Conservation (phyloP, 2,329 filamentous ascomycete species). For the Hypoxylon sp. region DNA sequence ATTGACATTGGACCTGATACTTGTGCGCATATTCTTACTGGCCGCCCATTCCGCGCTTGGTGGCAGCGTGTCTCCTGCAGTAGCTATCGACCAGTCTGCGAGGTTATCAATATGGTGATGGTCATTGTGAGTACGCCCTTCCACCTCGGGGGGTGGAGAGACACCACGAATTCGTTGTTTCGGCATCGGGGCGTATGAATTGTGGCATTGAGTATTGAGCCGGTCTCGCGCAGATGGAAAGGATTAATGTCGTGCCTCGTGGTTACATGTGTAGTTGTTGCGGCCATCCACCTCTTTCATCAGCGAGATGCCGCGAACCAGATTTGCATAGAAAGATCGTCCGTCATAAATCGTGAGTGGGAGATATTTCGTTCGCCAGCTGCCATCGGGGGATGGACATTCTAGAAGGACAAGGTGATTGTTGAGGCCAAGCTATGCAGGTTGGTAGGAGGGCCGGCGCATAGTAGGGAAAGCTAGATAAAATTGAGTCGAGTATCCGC, state of each 20-base stretch:
- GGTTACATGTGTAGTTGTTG: constrained; percentile 41
- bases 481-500: constrained; percentile 27
- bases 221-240: constrained; percentile 44
- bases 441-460: constrained; percentile 44
- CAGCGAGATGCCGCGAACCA: constrained; percentile 40
- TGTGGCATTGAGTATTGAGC: constrained; percentile 47
- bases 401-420: constrained; percentile 41
- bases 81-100: constrained; percentile 53
- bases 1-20: constrained; percentile 49
- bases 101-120: constrained; percentile 54
- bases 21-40: constrained; percentile 44
- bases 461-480: constrained; percentile 40
- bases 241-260: constrained; percentile 42
- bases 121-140: constrained; percentile 57
- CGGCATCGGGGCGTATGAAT: constrained; percentile 54
- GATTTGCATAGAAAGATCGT: constrained; percentile 34
- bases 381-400: constrained; percentile 48
- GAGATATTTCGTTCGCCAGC: constrained; percentile 42
- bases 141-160: constrained; percentile 60
- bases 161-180: constrained; percentile 62
- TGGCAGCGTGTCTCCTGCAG: constrained; percentile 49
- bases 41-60: constrained; percentile 42
- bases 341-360: constrained; percentile 44
- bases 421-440: constrained; percentile 38
- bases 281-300: constrained; percentile 46